Base-by-base conservation (phyloP, 352 stramenopile species). In the Phytophthora fragariaefolia region DNA sequence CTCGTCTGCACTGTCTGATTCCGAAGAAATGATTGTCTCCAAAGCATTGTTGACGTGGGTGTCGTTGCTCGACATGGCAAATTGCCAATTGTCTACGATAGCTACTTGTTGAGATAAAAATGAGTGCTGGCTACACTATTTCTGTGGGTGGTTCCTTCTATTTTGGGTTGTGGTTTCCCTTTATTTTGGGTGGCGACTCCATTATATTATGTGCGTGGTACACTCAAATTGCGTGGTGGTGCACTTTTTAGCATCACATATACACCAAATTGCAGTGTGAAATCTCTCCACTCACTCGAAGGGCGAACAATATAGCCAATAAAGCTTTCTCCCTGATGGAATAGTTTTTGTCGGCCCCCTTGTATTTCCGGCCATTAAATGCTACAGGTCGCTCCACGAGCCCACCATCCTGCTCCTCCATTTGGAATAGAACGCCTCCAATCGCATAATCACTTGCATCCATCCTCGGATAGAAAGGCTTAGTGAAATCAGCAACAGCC, bases 391-490 rank as follows among this genome's bases (percentile, higher is more conserved):
- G 51, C 38, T 63, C 46, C 9, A 54, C 36, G 6, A 36, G 1
- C 6, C 28, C 6, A 2, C 47, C 58, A 17, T 58, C 46, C 3
- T 42, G 40, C 30, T 67, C 50, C 5, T 23, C 20, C 1, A 12
- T 23, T 2, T 67, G 59, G 36, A 59, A 66, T 38, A 66, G 58
- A 58, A 65, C 58, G 17, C 58, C 58, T 8, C 58, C 58, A 30
- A 65, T 50, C 3, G 43, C 48, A 36, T 63, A 69, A 28, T 63
- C 61, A 34, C 43, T 54, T 15, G 52, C 47, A 38, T 59, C 53
- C 61, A 69, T 69, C 27, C 61, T 18, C 15, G 58, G 22, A 18
- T 47, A 40, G 32, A 50, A 69, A 20, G 30, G 42, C 13, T 53
- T 38, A 12, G 10, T 38, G 5, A 38, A 38, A 12, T 38, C 30